These are phyloP conservation scores for Candida sp. DNA, from an alignment of 1,139 yeast genomes.

Conservation along the genomic window DNA sequence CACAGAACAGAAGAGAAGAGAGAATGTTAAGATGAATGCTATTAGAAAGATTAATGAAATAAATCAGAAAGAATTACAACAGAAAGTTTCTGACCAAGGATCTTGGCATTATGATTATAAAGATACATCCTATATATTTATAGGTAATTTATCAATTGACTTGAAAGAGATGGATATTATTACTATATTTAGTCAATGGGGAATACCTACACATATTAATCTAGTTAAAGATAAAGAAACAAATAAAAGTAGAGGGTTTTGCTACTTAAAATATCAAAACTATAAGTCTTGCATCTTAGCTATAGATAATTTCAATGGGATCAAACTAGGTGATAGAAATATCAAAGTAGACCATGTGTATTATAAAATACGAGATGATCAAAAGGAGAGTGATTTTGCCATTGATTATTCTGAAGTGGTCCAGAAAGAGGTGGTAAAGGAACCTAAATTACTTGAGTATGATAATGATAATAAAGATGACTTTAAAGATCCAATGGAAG, in stretches of 20 bases:
- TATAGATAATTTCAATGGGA: constrained; percentile 84
- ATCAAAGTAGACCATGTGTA: constrained; percentile 77
- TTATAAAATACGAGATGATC: constrained; percentile 54
- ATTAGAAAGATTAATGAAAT: constrained; percentile 54
- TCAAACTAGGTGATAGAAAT: constrained; percentile 52
- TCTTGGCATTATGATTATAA: constrained; percentile 91
- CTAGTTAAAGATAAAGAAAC: constrained; percentile 67
- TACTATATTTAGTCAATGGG: constrained; percentile 84
- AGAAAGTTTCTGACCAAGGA: constrained; percentile 55
- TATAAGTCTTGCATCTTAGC: constrained; percentile 81
- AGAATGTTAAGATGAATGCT: constrained; percentile 31
- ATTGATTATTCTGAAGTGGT: constrained; percentile 28
- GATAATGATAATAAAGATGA: constrained; percentile 10
- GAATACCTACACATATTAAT: constrained; percentile 77
- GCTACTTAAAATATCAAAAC: constrained; percentile 79
- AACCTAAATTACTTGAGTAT: constrained; percentile 2
- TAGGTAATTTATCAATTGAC: constrained; percentile 67
- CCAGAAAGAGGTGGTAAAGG: constrained; percentile 10
- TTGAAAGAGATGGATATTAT: constrained; percentile 74
- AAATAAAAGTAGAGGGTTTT: constrained; percentile 75
- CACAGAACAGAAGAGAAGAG: not conserved
- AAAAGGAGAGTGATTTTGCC: constrained; percentile 41
- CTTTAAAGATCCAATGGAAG: constrained; percentile 18
- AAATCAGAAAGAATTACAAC: constrained; percentile 64
- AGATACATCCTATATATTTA: constrained; percentile 56